A percentile compares a stretch with the other conserved stretches of the same genome.
These are phyloP conservation scores for Entomortierella beljakovae DNA, from an alignment of 192 early-diverging fungal genomes.

Conservation along the genomic window DNA sequence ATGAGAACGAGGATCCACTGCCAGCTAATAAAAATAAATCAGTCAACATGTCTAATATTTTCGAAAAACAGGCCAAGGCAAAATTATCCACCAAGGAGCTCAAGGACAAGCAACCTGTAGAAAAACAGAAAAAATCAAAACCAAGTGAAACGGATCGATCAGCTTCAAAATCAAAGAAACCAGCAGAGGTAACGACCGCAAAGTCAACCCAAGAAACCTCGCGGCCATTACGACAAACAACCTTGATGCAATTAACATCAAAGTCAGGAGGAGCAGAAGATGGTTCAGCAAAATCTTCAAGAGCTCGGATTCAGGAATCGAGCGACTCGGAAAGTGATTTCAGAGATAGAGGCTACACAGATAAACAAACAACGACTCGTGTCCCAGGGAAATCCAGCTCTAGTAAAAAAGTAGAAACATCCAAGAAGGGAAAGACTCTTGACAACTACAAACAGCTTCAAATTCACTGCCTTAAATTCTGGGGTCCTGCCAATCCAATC, in stretches of 20 bases:
- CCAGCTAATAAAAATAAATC: neutral
- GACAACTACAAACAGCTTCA: constrained; percentile 40
- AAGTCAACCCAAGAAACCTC: neutral
- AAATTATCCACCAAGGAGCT: neutral
- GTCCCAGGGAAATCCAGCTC: neutral
- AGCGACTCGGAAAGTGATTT: constrained; percentile 12
- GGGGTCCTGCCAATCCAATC: constrained; percentile 7
- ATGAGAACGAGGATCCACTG: constrained; percentile 42
- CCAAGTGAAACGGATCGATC: neutral
- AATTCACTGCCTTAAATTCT: constrained; percentile 47
- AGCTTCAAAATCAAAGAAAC: neutral
- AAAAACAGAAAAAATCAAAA: neutral
- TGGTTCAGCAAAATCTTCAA: neutral
- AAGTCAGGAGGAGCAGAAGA: neutral
- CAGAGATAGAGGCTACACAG: too few species aligned
- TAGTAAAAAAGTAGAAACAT: neutral
- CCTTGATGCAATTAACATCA: constrained; percentile 19
- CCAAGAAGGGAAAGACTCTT: constrained; percentile 16
- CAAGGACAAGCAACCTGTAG: neutral
- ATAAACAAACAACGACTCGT: too few species aligned
- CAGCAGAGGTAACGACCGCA: too few species aligned
- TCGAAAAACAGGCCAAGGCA: neutral
- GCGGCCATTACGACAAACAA: constrained; percentile 22
- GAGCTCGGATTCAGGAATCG: neutral
- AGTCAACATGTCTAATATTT: neutral